phyloP scores from a whole-genome alignment of 805 yeast species.

The Diddensiella transvaalensis region DNA sequence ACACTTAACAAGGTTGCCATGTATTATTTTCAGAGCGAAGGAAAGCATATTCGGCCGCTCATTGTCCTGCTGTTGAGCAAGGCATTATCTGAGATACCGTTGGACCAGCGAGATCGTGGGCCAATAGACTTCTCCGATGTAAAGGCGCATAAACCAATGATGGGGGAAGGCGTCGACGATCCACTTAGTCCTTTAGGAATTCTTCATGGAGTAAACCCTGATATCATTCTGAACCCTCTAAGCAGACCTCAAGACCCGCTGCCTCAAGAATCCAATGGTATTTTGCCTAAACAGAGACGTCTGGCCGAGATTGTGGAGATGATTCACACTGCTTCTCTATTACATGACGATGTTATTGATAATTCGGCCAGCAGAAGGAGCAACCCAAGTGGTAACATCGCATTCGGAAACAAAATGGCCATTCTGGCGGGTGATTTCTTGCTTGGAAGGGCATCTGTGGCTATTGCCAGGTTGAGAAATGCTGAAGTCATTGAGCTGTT shows the following conservation, averaged over 20 bases:
- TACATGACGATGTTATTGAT: slow-evolving; percentile 97
- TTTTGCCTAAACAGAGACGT: slow-evolving; percentile 90
- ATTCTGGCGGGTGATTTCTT: slow-evolving; percentile 95
- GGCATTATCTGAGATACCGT: slow-evolving; percentile 71
- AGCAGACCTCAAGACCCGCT: slow-evolving; percentile 72
- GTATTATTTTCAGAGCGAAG: slow-evolving; percentile 94
- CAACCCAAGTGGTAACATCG: slow-evolving; percentile 84
- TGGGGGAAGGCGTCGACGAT: slow-evolving; percentile 35
- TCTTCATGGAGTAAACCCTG: slow-evolving; percentile 88
- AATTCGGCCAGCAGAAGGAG: slow-evolving; percentile 82
- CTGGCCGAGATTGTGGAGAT: slow-evolving; percentile 96
- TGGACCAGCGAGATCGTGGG: slow-evolving; percentile 62
- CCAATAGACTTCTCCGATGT: slow-evolving; percentile 43
- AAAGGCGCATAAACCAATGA: slow-evolving; percentile 21
- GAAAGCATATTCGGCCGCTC: slow-evolving; percentile 91
- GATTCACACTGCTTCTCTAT: slow-evolving; percentile 94
- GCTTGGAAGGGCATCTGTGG: slow-evolving; percentile 93
- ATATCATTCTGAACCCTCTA: slow-evolving; percentile 71
- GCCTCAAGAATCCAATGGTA: slow-evolving; percentile 67
- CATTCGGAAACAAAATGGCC: slow-evolving; percentile 96
- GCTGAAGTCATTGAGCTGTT: slow-evolving; percentile 96
- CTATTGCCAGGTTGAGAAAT: slow-evolving; percentile 86
- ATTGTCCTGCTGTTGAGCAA: slow-evolving; percentile 79
- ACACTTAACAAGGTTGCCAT: slow-evolving; percentile 87
- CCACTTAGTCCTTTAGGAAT: slow-evolving; percentile 74